Evolutionary conservation across 805 yeast genomes (phyloP).

Genomic region (Saturnispora hagleri): DNA sequence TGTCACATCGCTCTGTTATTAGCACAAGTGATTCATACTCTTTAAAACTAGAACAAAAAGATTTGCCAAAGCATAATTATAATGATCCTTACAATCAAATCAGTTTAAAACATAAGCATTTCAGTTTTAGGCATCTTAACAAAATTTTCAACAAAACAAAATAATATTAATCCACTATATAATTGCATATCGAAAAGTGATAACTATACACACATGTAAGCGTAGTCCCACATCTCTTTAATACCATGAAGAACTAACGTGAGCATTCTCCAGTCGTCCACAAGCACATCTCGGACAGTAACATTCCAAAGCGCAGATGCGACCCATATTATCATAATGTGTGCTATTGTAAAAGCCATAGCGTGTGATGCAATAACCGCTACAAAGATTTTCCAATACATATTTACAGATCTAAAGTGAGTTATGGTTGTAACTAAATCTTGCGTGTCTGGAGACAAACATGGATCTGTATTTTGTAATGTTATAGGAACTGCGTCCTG

Average conservation of each 20-base stretch:
- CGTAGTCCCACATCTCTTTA: constrained; percentile 15
- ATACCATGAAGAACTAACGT: constrained; percentile 16
- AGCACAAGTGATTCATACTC: too few species aligned
- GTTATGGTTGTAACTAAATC: not conserved
- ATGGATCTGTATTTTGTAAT: not conserved
- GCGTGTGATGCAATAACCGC: constrained; percentile 21
- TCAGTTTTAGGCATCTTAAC: not conserved
- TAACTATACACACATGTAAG: not conserved
- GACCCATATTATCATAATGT: constrained; percentile 17
- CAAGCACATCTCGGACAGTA: constrained; percentile 13
- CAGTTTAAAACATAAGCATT: not conserved
- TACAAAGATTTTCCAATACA: constrained; percentile 23
- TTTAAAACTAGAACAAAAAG: not conserved
- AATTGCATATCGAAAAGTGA: too few species aligned
- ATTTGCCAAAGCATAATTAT: too few species aligned
- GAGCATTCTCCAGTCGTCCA: constrained; percentile 23
- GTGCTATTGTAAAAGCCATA: constrained; percentile 16
- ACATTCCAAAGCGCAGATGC: constrained; percentile 17
- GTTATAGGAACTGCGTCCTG: not conserved
- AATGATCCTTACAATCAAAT: not conserved
- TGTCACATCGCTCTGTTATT: not conserved
- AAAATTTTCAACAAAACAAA: not conserved
- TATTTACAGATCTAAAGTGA: not conserved
- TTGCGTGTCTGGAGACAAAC: not conserved
- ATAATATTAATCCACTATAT: not conserved